These are phyloP conservation scores for Cryphonectria parasitica DNA, from an alignment of 2,329 filamentous ascomycete genomes.

Conservation along the genomic window DNA sequence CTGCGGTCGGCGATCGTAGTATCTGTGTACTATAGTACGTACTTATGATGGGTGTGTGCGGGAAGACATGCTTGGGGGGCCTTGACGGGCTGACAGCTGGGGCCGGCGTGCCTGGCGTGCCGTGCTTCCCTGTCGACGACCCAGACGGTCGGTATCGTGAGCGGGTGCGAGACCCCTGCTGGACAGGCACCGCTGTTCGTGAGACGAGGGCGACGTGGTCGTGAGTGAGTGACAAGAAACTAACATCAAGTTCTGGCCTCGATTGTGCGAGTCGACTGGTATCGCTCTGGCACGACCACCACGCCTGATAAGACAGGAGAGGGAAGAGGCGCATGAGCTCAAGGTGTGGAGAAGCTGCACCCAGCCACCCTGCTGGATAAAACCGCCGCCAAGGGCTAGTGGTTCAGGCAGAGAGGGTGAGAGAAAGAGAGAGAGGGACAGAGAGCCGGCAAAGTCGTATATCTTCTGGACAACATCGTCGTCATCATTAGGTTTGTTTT, in stretches of 20 bases:
- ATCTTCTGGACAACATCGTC: too few species aligned
- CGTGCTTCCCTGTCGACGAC: slow-evolving; percentile 22
- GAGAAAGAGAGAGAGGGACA: neutral
- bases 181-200: slow-evolving; percentile 8
- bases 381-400: neutral
- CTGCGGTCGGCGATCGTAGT: neutral
- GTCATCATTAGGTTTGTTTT: too few species aligned
- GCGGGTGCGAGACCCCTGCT: slow-evolving; percentile 24
- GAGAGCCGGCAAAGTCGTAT: too few species aligned
- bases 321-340: neutral
- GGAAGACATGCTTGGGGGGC: slow-evolving; percentile 6
- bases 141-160: slow-evolving; percentile 29
- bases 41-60: neutral
- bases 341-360: neutral
- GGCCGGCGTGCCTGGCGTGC: slow-evolving; percentile 8
- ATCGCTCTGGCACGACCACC: neutral
- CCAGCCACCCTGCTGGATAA: neutral
- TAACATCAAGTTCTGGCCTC: neutral
- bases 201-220: neutral
- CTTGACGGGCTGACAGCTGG: slow-evolving; percentile 22
- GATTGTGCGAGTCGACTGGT: neutral
- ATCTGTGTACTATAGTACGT: neutral
- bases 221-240: neutral
- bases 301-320: neutral
- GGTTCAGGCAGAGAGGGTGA: neutral